phyloP scores from a whole-genome alignment of 352 stramenopile species.

The Phytophthora uliginosa region DNA sequence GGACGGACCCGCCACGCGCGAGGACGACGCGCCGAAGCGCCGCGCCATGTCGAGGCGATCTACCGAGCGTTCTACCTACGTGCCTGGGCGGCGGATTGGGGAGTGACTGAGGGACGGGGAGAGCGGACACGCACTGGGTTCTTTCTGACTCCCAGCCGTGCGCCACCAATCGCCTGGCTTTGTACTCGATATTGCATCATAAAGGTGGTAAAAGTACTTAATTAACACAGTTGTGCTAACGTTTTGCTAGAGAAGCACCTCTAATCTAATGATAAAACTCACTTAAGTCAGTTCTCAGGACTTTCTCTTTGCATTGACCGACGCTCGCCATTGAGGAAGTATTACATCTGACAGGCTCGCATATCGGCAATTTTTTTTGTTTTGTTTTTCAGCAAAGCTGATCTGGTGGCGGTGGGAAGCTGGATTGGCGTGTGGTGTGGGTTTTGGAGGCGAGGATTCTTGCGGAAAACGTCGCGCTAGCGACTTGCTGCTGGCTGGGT shows the following conservation, averaged over 20 bases:
- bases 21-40: conserved; percentile 22
- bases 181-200: not conserved
- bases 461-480: not conserved
- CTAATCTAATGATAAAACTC: too few species aligned
- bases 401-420: too few species aligned
- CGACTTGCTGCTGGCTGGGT: not conserved
- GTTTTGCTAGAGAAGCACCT: too few species aligned
- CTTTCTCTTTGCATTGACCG: too few species aligned
- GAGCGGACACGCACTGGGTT: not conserved
- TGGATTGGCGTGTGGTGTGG: not conserved
- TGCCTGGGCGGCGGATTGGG: conserved; percentile 32
- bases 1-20: conserved; percentile 17
- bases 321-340: too few species aligned
- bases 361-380: too few species aligned
- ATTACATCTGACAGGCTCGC: too few species aligned
- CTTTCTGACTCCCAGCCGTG: conserved; percentile 15
- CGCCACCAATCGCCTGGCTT: not conserved
- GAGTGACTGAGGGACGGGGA: conserved; percentile 21
- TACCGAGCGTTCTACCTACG: not conserved
- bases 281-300: too few species aligned
- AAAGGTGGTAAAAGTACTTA: not conserved
- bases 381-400: too few species aligned
- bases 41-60: not conserved
- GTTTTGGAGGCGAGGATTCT: not conserved
- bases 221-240: too few species aligned